Evolutionary conservation across 768 basidiomycete species (phyloP).

Genomic region (Royoungia palumana): DNA sequence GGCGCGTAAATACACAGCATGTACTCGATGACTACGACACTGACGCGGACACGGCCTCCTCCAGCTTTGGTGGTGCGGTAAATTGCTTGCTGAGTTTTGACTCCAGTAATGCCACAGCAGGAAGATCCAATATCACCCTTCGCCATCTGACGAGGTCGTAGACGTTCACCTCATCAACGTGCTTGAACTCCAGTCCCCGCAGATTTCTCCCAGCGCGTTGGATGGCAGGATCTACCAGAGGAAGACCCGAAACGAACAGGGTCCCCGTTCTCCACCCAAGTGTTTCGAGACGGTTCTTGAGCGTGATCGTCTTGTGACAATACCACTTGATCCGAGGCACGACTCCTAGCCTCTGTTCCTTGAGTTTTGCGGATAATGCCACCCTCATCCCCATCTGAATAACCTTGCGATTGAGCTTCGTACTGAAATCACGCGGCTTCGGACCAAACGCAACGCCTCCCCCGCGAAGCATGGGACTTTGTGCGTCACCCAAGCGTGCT

Average conservation of each 20-base stretch:
- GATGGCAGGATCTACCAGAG: conserved; percentile 51
- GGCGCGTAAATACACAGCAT: conserved; percentile 13
- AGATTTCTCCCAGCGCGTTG: conserved; percentile 68
- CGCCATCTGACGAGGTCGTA: conserved; percentile 86
- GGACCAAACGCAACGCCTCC: conserved; percentile 94
- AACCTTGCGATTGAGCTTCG: conserved; percentile 90
- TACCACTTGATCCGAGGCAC: conserved; percentile 73
- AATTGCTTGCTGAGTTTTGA: conserved; percentile 48
- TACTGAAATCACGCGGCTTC: conserved; percentile 87
- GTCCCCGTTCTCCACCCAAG: conserved; percentile 67
- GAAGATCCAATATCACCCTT: conserved; percentile 74
- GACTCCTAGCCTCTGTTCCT: conserved; percentile 69
- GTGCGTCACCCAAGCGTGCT: conserved; percentile 87
- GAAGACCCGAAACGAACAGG: conserved; percentile 70
- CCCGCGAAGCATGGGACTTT: conserved; percentile 83
- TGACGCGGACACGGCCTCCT: too few relatives aligned
- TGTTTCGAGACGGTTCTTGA: conserved; percentile 57
- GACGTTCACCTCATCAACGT: conserved; percentile 65
- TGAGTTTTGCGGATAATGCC: conserved; percentile 80
- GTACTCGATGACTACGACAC: not conserved
- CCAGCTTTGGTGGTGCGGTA: not conserved
- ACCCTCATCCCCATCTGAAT: conserved; percentile 90
- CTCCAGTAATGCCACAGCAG: conserved; percentile 79
- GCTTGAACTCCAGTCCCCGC: conserved; percentile 58
- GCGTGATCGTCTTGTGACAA: conserved; percentile 64